Evolutionary conservation across 2,329 filamentous ascomycete species (phyloP).

Genomic region (Ceratocystis destructans): DNA sequence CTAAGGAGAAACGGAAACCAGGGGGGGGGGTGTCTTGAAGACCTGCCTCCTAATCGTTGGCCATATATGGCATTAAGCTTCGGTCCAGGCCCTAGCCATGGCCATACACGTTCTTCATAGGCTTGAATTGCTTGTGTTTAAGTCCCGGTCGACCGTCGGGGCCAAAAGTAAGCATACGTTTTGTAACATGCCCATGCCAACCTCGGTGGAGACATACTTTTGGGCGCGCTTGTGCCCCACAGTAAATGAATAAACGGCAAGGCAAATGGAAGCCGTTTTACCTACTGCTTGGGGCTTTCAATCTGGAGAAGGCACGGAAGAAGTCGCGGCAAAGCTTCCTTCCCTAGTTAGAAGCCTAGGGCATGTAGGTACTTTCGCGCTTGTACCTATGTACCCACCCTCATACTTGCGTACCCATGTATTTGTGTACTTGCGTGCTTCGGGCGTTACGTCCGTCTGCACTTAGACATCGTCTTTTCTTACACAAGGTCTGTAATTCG

Average conservation of each 20-base stretch:
- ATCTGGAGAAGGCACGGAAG: constrained; percentile 4
- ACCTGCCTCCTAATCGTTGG: not conserved
- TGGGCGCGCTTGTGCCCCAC: not conserved
- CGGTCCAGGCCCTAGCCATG: not conserved
- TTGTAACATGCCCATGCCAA: not conserved
- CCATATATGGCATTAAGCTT: not conserved
- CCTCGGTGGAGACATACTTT: not conserved
- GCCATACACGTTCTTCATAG: not conserved
- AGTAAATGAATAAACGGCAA: not conserved
- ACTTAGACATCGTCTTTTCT: not conserved
- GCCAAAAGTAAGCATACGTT: not conserved
- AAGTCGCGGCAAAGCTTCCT: constrained; percentile 2
- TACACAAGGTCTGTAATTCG: not conserved
- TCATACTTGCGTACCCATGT: not conserved
- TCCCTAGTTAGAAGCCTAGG: not conserved
- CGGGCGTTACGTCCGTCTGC: not conserved
- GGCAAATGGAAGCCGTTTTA: constrained; percentile 3
- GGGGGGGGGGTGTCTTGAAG: not conserved
- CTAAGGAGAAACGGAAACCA: constrained; percentile 8
- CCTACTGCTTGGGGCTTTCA: not conserved
- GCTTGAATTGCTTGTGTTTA: not conserved
- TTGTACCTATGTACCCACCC: not conserved
- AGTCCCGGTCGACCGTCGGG: constrained; percentile 1
- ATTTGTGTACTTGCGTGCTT: not conserved
- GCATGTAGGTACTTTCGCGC: not conserved